These are phyloP conservation scores for Ceratocystis colombiana DNA, from an alignment of 2,329 filamentous ascomycete species.

Conservation along the genomic window DNA sequence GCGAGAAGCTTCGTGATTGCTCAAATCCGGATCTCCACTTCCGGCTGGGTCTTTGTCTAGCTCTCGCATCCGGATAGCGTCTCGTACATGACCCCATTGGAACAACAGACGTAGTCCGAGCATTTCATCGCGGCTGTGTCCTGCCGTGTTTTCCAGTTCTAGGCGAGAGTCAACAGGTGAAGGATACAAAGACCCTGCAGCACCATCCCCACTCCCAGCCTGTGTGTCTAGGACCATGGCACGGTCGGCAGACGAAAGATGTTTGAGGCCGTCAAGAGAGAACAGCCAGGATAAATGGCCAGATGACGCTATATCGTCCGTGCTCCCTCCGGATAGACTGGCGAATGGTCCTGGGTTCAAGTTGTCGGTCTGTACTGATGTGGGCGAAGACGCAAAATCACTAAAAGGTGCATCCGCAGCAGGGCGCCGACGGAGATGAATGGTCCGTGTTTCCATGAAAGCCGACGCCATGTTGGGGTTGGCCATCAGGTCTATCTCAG, in stretches of 20 bases:
- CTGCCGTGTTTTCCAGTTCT: constrained; percentile 47
- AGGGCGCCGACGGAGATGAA: constrained; percentile 63
- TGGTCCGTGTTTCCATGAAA: constrained; percentile 56
- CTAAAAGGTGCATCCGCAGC: constrained; percentile 57
- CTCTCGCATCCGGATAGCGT: constrained; percentile 7
- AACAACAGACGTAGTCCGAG: constrained; percentile 45
- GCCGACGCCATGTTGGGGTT: constrained; percentile 52
- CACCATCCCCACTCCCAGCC: constrained; percentile 40
- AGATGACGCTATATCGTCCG: constrained; percentile 24
- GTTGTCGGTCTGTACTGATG: not conserved
- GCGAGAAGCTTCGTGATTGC: constrained; percentile 27
- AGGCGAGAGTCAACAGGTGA: constrained; percentile 59
- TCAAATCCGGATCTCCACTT: constrained; percentile 27
- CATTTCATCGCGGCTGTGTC: constrained; percentile 36
- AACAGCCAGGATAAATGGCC: constrained; percentile 67
- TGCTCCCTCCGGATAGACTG: not conserved
- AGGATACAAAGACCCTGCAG: constrained; percentile 30
- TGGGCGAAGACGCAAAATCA: not conserved
- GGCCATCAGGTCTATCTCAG: constrained; percentile 61
- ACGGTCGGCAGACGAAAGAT: constrained; percentile 56
- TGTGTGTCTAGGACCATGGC: constrained; percentile 48
- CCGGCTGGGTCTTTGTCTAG: constrained; percentile 27
- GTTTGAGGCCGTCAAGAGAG: constrained; percentile 44
- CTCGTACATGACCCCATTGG: constrained; percentile 38
- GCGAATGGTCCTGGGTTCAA: not conserved